Evolutionary conservation across 2,329 filamentous ascomycete species (phyloP), one percentile per base, ranked within the genome.

Genomic region (Hirsutella rhossiliensis): DNA sequence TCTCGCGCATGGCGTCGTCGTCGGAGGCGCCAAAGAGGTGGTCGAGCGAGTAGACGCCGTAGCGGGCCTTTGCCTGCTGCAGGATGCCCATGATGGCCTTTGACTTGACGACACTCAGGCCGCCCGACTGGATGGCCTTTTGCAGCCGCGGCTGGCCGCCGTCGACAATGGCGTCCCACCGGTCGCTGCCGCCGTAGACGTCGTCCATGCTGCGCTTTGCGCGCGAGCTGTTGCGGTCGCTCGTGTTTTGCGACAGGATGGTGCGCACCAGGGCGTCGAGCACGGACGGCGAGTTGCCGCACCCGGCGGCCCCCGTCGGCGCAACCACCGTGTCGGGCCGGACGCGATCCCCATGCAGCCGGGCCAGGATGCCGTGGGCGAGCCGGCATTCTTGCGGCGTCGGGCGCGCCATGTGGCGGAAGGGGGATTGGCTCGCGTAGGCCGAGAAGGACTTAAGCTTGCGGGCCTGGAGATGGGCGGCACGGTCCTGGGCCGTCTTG

Each of bases 81-180:
- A 90, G 64, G 43, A 87, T 81, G 31, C 65, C 62, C 50, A 88
- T 76, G 52, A 90, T 85, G 52, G 80, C 77, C 46, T 75, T 80
- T 55, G 78, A 84, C 62, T 90, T 92, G n/a, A 76, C 69, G 31
- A 75, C 73, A 13, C 79, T 81, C 1, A 90, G 66, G 0, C 86
- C 86, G 28, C 85, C 86, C 20, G 71, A 71, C 57, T 78, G 78
- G 54, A 89, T 88, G 0, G 84, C 76, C 51, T 78, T 68, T 47
- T 68, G 61, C 6, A 73, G 58, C 49, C 60, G 62, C 13, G 56
- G 48, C 37, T 58, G 57, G 0, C 69, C 66, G 31, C 67, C 68
- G 2, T 47, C 48, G 5, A 54, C 65, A 42, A 73, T 66, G 32
- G 54, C 59, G 0, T 59, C 62, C 69, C 69, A 73, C 27, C 56